Evolutionary conservation across 257 asterid genomes (phyloP).

Genomic region (Lycium ferocissimum): DNA sequence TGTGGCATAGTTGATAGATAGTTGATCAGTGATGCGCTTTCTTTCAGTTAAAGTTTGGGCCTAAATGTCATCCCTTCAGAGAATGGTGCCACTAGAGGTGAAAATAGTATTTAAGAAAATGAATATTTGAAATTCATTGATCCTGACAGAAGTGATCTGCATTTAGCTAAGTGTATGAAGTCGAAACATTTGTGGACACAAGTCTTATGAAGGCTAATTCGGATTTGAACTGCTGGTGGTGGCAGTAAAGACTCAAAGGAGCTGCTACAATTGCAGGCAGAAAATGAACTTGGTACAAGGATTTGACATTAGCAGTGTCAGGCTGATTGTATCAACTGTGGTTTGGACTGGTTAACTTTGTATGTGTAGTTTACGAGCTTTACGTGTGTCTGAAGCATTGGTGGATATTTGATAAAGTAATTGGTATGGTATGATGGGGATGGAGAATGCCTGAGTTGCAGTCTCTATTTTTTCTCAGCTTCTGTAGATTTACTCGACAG

Average conservation of each 20-base stretch:
- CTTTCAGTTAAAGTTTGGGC: neutral
- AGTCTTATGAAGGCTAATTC: neutral
- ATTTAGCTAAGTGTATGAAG: slow-evolving; percentile 7
- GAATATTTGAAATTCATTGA: neutral
- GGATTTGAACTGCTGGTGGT: slow-evolving; percentile 7
- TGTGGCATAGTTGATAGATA: neutral
- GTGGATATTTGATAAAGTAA: neutral
- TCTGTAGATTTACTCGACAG: neutral
- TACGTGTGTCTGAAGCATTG: neutral
- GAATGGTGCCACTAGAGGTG: neutral
- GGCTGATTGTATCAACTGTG: slow-evolving; percentile 1
- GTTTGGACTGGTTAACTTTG: slow-evolving; percentile 17
- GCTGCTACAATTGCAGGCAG: slow-evolving; percentile 12
- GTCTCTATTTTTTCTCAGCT: neutral
- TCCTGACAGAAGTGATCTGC: slow-evolving; percentile 4
- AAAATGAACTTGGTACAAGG: neutral
- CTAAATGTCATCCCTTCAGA: slow-evolving; percentile 6
- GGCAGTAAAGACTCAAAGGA: slow-evolving; percentile 22
- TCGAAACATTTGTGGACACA: slow-evolving; percentile 10
- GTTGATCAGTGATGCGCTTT: neutral
- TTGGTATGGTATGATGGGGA: neutral
- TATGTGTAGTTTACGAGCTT: neutral
- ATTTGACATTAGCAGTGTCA: slow-evolving; percentile 9
- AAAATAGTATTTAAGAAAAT: neutral
- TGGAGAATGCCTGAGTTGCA: neutral